phyloP scores from a whole-genome alignment of 1,284 basidiomycete species.

The Cystobasidium pallidum region DNA sequence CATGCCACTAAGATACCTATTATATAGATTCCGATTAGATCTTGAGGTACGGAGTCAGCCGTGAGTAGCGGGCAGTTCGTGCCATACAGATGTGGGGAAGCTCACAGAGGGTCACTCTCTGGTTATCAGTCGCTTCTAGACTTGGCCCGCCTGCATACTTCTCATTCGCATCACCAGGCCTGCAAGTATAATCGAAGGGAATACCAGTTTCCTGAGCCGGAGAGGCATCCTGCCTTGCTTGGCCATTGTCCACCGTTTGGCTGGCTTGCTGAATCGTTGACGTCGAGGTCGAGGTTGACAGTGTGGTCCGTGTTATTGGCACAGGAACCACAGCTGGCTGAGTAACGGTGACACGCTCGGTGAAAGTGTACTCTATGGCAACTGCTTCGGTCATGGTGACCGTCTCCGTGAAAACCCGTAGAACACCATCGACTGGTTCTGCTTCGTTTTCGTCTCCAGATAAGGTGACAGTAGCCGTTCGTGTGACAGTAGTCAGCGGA shows the following conservation, averaged over 20 bases:
- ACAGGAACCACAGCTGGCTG: not conserved
- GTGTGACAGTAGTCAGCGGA: not conserved
- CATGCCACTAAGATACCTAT: conserved; percentile 42
- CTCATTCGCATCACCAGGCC: conserved; percentile 36
- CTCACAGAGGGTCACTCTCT: conserved; percentile 30
- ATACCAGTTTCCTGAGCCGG: conserved; percentile 21
- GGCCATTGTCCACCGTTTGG: not conserved
- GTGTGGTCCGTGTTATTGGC: not conserved
- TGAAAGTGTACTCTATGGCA: not conserved
- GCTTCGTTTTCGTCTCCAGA: not conserved
- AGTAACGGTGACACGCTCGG: not conserved
- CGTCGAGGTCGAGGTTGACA: not conserved
- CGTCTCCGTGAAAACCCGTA: conserved; percentile 14
- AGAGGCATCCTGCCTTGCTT: not conserved
- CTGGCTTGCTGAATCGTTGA: not conserved
- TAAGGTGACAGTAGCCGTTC: conserved; percentile 21
- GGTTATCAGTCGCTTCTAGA: conserved; percentile 29
- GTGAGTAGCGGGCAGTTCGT: not conserved
- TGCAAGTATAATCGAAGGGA: conserved; percentile 34
- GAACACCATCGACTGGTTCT: conserved; percentile 4
- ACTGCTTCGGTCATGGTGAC: conserved; percentile 14
- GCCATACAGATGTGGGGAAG: not conserved
- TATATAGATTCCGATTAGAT: conserved; percentile 29
- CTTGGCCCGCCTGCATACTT: conserved; percentile 35
- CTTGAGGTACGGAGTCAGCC: not conserved